phyloP scores from a whole-genome alignment of 2,329 filamentous ascomycete genomes.

The Metarhizium sp. region DNA sequence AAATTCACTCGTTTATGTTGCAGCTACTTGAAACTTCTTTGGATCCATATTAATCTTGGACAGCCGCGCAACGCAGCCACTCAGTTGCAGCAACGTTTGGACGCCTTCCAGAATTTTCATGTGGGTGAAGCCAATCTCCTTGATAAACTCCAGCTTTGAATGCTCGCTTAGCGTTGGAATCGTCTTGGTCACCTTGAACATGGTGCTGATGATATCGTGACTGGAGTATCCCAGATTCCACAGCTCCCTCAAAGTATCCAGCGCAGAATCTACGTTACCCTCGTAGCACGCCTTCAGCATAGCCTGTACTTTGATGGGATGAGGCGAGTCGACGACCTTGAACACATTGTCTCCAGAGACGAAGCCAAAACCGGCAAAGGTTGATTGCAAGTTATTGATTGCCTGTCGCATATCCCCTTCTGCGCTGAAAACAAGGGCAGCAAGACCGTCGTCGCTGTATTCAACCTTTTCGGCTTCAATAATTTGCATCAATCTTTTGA shows the following conservation, averaged over 20 bases:
- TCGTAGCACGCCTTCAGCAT: constrained; percentile 98
- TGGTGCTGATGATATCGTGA: constrained; percentile 97
- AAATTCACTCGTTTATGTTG: constrained; percentile 19
- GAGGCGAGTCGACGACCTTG: constrained; percentile 91
- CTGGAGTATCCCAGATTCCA: constrained; percentile 97
- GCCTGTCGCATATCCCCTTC: constrained; percentile 99
- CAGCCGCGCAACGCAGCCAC: constrained; percentile 81
- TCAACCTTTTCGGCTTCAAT: constrained; percentile 86
- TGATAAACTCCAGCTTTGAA: constrained; percentile 93
- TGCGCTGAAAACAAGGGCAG: constrained; percentile 92
- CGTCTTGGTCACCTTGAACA: constrained; percentile 98
- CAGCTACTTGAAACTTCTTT: constrained; percentile 54
- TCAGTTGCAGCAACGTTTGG: constrained; percentile 87
- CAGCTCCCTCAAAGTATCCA: constrained; percentile 80
- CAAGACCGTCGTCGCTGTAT: constrained; percentile 86
- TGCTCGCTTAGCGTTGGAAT: constrained; percentile 88
- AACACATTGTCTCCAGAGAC: constrained; percentile 98
- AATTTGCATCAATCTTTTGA: constrained; percentile 84
- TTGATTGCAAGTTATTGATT: constrained; percentile 96
- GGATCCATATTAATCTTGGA: constrained; percentile 97
- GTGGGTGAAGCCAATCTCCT: constrained; percentile 97
- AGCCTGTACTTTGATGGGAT: constrained; percentile 95
- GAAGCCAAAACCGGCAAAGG: constrained; percentile 86
- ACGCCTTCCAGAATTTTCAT: constrained; percentile 99
- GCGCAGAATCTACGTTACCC: constrained; percentile 76